Evolutionary conservation across 164 flowering plant species (phyloP).

Genomic region (Hamamelis virginiana): DNA sequence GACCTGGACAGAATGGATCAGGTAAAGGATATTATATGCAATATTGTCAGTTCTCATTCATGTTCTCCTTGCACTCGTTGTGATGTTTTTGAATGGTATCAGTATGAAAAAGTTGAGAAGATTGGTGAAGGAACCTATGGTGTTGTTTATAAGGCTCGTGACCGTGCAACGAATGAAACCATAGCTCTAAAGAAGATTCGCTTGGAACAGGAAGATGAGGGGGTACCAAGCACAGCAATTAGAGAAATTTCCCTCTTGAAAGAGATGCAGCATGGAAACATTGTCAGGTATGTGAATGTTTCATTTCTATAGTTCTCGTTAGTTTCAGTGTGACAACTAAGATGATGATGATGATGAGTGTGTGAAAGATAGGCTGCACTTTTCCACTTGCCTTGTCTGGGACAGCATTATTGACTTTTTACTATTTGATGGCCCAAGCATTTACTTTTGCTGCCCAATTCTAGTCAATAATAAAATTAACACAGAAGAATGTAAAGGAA

Average conservation of each 20-base stretch:
- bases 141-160: constrained; percentile 95
- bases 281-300: constrained; percentile 73
- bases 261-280: constrained; percentile 95
- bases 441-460: background rate
- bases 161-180: constrained; percentile 70
- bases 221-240: constrained; percentile 93
- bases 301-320: background rate
- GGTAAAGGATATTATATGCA: no score
- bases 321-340: background rate
- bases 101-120: constrained; percentile 97
- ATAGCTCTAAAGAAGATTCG: constrained; percentile 94
- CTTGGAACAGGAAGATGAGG: constrained; percentile 96
- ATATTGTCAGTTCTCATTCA: no score
- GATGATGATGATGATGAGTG: background rate
- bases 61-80: no score
- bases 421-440: background rate
- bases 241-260: constrained; percentile 93
- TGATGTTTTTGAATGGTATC: constrained; percentile 7
- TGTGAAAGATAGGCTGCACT: background rate
- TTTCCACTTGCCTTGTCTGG: no score
- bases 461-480: background rate
- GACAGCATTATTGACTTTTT: no score
- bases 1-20: no score
- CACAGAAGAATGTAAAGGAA: no score
- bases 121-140: constrained; percentile 97